These are phyloP conservation scores for Eucalyptus pauciflora DNA, from an alignment of 345 rosid genomes.

Conservation along the genomic window DNA sequence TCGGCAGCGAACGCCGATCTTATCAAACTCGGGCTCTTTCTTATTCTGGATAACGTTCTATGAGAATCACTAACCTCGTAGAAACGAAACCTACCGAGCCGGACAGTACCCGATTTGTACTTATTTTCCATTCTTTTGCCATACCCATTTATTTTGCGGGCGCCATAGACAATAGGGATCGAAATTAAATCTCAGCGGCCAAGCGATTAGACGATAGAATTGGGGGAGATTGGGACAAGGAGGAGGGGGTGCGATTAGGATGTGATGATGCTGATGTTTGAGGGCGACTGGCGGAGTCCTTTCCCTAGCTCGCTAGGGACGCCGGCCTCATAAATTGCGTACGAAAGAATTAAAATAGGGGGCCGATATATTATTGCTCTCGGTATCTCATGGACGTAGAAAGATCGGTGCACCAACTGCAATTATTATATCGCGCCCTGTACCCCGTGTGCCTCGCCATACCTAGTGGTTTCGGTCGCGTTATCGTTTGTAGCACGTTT, in stretches of 20 bases:
- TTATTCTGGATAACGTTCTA: fast-evolving
- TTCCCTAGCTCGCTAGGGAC: no score
- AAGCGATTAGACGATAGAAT: background rate
- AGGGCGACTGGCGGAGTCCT: background rate
- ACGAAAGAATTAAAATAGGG: no score
- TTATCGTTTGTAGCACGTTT: background rate
- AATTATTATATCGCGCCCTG: no score
- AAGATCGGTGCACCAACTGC: no score
- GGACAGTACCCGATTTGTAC: fast-evolving
- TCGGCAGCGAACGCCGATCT: fast-evolving
- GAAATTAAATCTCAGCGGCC: background rate
- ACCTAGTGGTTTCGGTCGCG: background rate
- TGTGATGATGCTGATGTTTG: background rate
- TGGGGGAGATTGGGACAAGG: no score
- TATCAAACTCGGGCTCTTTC: background rate
- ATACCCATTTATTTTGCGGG: background rate
- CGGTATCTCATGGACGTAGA: no score
- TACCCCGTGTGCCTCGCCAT: no score
- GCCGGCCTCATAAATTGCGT: no score
- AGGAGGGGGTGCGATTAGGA: background rate
- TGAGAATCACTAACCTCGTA: fast-evolving
- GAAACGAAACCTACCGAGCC: fast-evolving
- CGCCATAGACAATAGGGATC: background rate
- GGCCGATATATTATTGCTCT: no score
- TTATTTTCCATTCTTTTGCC: background rate